Base-by-base conservation (phyloP, 441 rosid genomes). In the Aleurites moluccanus region DNA sequence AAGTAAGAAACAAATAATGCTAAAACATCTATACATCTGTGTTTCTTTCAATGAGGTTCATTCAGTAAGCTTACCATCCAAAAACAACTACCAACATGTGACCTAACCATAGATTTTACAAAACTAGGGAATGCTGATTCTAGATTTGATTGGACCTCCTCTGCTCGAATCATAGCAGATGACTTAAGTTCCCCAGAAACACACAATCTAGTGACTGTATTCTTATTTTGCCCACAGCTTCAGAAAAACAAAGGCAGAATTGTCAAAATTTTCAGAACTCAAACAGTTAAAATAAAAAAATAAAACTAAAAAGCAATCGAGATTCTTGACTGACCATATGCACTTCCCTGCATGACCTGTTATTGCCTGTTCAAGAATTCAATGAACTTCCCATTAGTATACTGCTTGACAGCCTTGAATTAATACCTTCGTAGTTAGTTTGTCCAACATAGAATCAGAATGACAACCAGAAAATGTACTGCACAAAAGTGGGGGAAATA, bases 41-140 rank as follows among this genome's bases (percentile, higher is more conserved):
- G 8, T 57, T 64, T 38, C 25, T 47, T 52, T 25, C 9, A 10
- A 30, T 44, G 50, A 23, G 21, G 40, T 66, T 57, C 40, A 77
- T 30, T 40, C 71, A 50, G 3, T 1, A 3, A 57, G 64, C 80
- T 77, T 79, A 88, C 91, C 91, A 88, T 91, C 89, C 90, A 86
- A 83, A 84, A 91, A 78, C 93, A 89, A 78, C 92, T 85, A 63
- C 84, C 87, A 44, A 89, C 89, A 79, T 90, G 92, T 63, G 91
- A 88, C 74, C 92, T 86, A 75, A 90, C 91, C 87, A 90, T 78
- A 64, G 81, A 75, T 76, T 87, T 89, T 67, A 87, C 72, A 59
- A 91, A 89, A 80, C 87, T 89, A 70, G 91, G 96, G 70, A 75
- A 82, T 47, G 53, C 69, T 18, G 89, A 76, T 66, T 86, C 93